Conservation (phyloP, 1,284 basidiomycete genomes). For the Megacollybia platyphylla region DNA sequence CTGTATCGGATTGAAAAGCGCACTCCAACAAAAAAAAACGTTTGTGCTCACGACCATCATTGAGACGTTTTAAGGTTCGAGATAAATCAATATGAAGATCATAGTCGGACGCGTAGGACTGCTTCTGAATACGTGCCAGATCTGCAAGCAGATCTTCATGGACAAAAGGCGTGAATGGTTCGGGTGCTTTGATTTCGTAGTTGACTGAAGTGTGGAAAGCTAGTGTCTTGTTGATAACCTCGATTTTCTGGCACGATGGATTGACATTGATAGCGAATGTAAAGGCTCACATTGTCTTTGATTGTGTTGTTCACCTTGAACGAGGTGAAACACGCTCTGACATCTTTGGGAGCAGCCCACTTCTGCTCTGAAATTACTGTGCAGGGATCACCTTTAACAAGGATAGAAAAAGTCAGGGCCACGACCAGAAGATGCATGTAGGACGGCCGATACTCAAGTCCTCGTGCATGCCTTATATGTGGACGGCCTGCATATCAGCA, state of each 20-base stretch:
- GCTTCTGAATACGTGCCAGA: slow-evolving; percentile 32
- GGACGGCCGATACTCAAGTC: too few relatives aligned
- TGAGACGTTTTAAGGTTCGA: slow-evolving; percentile 37
- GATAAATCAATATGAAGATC: slow-evolving; percentile 44
- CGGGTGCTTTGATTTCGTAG: slow-evolving; percentile 38
- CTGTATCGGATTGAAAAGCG: too few relatives aligned
- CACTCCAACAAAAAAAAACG: too few relatives aligned
- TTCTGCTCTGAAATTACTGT: slow-evolving; percentile 24
- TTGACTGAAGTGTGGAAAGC: slow-evolving; percentile 51
- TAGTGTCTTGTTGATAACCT: slow-evolving; percentile 27
- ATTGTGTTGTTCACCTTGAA: slow-evolving; percentile 19
- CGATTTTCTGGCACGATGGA: slow-evolving; percentile 7
- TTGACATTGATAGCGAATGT: slow-evolving; percentile 1
- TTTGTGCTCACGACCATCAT: slow-evolving; percentile 25
- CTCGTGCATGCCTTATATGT: too few relatives aligned
- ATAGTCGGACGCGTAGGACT: slow-evolving; percentile 34
- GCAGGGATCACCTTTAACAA: slow-evolving; percentile 17
- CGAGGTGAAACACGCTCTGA: slow-evolving; percentile 25
- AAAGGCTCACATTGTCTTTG: slow-evolving; percentile 22
- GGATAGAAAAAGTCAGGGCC: too few relatives aligned
- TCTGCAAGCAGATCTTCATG: slow-evolving; percentile 40
- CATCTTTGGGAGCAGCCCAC: slow-evolving; percentile 26
- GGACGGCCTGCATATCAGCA: too few relatives aligned
- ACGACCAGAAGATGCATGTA: too few relatives aligned
- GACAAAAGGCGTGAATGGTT: slow-evolving; percentile 36